Evolutionary conservation across 1,139 yeast genomes (phyloP), one percentile per base, ranked within the genome.

Genomic region (Saccharomycopsis hybrid): DNA sequence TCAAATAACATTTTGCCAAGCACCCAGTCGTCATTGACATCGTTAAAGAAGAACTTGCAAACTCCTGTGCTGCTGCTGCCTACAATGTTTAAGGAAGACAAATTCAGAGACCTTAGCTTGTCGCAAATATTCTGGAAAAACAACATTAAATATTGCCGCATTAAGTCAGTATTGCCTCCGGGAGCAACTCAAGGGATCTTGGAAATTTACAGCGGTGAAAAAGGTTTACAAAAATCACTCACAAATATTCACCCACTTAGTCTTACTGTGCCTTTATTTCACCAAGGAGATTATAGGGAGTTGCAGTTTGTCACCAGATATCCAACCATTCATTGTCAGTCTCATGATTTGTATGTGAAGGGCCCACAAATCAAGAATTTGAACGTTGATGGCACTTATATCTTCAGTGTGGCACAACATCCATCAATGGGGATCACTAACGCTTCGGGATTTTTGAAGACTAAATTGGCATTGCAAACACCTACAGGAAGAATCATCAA

Each of bases 401-500:
- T 70, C 51, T 88, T 89, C 63, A 77, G 74, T 54, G 64, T 88
- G 25, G 65, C 72, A 33, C 88, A 82, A 59, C 79, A 78, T 59
- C 90, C 92, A 3, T 73, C 84, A 2, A 68, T 65, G 53, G 86
- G 85, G 1, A 58, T 79, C 42, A 70, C 77, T 61, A 50, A 62
- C 59, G 59, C 71, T 56, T 60, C 74, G 56, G 66, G 74, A 53
- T 55, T 60, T 11, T 57, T 2, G 59, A 78, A 59, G 64, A 76
- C 69, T 59, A 80, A 80, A 55, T 61, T 88, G 49, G 90, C 86
- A 2, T 67, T 90, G 29, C 92, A 86, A 62, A 77, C 92, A 0
- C 97, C 97, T 1, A 78, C 87, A 1, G 96, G 96, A 0, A 82
- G 83, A 56, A 77, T 86, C 56, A 76, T 76, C 57, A 80, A 84